phyloP scores from a whole-genome alignment of 2,329 filamentous ascomycete genomes.

The Fusarium mangiferae region DNA sequence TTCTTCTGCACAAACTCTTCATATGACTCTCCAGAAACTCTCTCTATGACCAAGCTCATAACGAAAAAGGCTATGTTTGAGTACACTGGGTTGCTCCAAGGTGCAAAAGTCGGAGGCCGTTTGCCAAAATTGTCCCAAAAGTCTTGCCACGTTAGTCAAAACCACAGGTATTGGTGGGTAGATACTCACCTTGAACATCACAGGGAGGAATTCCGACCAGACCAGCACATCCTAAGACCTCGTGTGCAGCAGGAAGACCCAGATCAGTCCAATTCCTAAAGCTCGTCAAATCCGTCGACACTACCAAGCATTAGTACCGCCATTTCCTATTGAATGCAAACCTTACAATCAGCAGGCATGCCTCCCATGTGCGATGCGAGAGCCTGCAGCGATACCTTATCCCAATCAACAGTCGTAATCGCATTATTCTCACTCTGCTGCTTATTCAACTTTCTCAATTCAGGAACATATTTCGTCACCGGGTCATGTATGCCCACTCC shows the following conservation, averaged over 20 bases:
- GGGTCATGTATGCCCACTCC: constrained; percentile 3
- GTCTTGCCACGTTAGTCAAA: not conserved
- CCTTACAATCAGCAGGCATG: constrained; percentile 6
- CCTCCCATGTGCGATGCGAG: constrained; percentile 19
- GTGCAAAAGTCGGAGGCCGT: not conserved
- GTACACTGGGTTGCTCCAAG: not conserved
- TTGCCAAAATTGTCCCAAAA: constrained; percentile 24
- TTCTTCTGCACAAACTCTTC: constrained; percentile 8
- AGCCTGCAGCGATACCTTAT: not conserved
- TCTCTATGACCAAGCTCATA: constrained; percentile 1
- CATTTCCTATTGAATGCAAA: rapidly evolving
- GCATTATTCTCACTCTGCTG: not conserved
- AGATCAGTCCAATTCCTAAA: constrained; percentile 5
- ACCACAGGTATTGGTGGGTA: too few relatives aligned
- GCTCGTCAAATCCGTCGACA: constrained; percentile 6
- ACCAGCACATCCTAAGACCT: not conserved
- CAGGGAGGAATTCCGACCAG: not conserved
- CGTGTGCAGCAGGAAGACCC: not conserved
- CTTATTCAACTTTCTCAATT: not conserved
- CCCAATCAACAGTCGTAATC: not conserved
- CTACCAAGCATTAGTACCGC: not conserved
- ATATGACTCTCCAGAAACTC: not conserved
- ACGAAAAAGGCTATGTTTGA: constrained; percentile 2
- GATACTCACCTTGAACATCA: not conserved
- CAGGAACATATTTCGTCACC: constrained; percentile 18